phyloP scores from a whole-genome alignment of 2,329 filamentous ascomycete species.

The Beauveria brongniartii region DNA sequence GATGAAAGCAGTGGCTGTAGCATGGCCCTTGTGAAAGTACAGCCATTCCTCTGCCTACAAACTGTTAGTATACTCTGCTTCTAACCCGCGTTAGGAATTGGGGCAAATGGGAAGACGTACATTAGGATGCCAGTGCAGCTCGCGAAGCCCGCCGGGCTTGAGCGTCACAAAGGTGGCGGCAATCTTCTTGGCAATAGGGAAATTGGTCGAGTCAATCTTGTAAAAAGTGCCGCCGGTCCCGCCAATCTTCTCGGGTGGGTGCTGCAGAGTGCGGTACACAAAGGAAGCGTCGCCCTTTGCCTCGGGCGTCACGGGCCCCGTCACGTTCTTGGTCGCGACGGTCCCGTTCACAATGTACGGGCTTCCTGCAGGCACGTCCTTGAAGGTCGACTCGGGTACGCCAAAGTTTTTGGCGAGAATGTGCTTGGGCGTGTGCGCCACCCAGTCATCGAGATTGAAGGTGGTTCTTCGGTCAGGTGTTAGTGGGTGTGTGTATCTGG shows the following conservation, averaged over 20 bases:
- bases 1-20: constrained; percentile 56
- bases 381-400: constrained; percentile 50
- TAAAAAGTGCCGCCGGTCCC: constrained; percentile 54
- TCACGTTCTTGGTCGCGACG: constrained; percentile 34
- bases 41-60: constrained; percentile 59
- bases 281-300: constrained; percentile 52
- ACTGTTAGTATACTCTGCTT: background rate
- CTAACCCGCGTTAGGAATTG: background rate
- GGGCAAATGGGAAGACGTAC: constrained; percentile 29
- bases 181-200: constrained; percentile 57
- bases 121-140: constrained; percentile 65
- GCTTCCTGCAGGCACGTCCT: constrained; percentile 45
- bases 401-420: constrained; percentile 64
- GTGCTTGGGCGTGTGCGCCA: constrained; percentile 53
- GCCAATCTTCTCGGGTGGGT: constrained; percentile 47
- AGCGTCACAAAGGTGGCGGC: constrained; percentile 57
- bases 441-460: constrained; percentile 65
- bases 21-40: constrained; percentile 58
- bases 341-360: constrained; percentile 56
- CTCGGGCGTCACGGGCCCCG: constrained; percentile 31
- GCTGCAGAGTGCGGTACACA: constrained; percentile 51
- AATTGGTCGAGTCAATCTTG: constrained; percentile 60
- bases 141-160: constrained; percentile 53
- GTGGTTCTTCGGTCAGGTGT: constrained; percentile 41
- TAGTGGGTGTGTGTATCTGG: background rate